phyloP scores from a whole-genome alignment of 2,329 filamentous ascomycete species.

The Ciborinia camelliae region DNA sequence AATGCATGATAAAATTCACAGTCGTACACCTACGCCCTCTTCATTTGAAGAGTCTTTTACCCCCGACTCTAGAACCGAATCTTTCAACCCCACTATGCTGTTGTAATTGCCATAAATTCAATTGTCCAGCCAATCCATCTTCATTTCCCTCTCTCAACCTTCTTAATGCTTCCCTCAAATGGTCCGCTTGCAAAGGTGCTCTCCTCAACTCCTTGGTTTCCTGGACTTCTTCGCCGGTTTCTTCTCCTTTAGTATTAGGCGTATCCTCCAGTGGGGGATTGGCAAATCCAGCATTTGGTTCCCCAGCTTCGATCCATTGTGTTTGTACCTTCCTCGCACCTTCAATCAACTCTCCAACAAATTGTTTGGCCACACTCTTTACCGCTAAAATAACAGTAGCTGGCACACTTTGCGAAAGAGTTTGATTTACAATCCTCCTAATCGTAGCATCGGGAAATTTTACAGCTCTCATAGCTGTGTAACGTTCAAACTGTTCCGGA shows the following conservation, averaged over 20 bases:
- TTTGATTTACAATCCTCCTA: conserved; percentile 74
- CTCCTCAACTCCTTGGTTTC: conserved; percentile 41
- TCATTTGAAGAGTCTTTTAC: conserved; percentile 37
- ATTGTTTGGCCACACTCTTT: conserved; percentile 71
- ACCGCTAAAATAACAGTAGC: conserved; percentile 72
- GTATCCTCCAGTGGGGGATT: conserved; percentile 39
- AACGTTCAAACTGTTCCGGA: conserved; percentile 63
- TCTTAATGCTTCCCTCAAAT: conserved; percentile 69
- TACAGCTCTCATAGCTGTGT: conserved; percentile 66
- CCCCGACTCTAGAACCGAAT: conserved; percentile 42
- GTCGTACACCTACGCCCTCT: neutral
- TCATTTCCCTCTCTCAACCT: conserved; percentile 62
- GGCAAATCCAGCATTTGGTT: conserved; percentile 54
- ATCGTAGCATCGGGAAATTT: conserved; percentile 68
- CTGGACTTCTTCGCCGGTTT: conserved; percentile 34
- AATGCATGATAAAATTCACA: conserved; percentile 3
- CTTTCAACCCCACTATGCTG: conserved; percentile 57
- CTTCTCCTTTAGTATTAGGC: conserved; percentile 20
- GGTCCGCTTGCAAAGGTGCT: conserved; percentile 67
- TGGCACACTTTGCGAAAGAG: conserved; percentile 74
- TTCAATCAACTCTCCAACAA: conserved; percentile 73
- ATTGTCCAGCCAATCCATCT: conserved; percentile 56
- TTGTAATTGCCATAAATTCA: conserved; percentile 60
- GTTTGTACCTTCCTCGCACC: conserved; percentile 65
- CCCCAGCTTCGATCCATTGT: conserved; percentile 63